Evolutionary conservation across 257 asterid genomes (phyloP).

Genomic region (Solanum clarkiae): DNA sequence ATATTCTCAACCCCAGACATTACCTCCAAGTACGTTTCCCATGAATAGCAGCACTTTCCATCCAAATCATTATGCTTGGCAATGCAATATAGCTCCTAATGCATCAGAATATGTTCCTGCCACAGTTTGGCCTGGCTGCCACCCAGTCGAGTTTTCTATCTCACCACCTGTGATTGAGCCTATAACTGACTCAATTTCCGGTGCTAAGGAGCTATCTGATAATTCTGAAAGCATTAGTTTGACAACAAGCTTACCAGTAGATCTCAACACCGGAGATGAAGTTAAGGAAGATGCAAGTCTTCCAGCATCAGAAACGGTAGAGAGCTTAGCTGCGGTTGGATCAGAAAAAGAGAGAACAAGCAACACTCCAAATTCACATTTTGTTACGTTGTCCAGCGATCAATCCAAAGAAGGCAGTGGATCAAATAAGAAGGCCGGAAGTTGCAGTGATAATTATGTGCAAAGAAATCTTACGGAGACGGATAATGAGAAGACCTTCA

Average conservation of each 20-base stretch:
- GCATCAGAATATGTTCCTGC: conserved; percentile 53
- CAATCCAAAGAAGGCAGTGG: conserved; percentile 20
- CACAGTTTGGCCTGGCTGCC: conserved; percentile 68
- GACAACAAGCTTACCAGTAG: conserved; percentile 42
- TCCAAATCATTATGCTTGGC: conserved; percentile 75
- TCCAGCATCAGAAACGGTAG: conserved; percentile 47
- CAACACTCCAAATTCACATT: conserved; percentile 20
- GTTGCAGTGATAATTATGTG: conserved; percentile 10
- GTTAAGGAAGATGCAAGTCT: conserved; percentile 44
- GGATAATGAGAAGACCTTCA: conserved; percentile 62
- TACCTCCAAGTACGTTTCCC: conserved; percentile 57
- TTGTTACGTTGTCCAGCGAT: conserved; percentile 23
- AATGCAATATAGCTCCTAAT: conserved; percentile 44
- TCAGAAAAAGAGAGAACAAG: conserved; percentile 24
- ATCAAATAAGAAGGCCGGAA: conserved; percentile 29
- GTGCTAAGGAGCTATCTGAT: conserved; percentile 29
- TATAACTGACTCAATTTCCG: conserved; percentile 25
- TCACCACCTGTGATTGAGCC: conserved; percentile 61
- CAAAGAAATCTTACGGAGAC: conserved; percentile 27
- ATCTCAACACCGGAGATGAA: conserved; percentile 49
- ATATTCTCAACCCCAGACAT: conserved; percentile 54
- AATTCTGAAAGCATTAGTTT: conserved; percentile 36
- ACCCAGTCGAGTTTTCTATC: conserved; percentile 51
- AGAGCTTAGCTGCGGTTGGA: conserved; percentile 26
- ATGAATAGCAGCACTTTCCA: conserved; percentile 54